These are phyloP conservation scores for Ogataea methanolica DNA, from an alignment of 805 yeast genomes.

Conservation along the genomic window DNA sequence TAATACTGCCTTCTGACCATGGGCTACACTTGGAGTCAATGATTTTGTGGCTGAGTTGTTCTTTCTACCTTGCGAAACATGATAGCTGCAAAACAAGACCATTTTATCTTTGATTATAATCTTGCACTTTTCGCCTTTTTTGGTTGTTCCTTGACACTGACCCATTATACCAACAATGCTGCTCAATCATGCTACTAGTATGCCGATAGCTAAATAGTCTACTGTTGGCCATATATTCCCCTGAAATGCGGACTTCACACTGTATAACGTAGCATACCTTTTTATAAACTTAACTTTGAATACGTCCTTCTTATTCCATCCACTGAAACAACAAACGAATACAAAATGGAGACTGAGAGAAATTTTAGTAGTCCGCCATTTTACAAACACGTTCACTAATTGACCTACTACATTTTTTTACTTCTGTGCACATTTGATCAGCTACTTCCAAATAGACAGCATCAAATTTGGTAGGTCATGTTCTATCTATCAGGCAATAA, in stretches of 20 bases:
- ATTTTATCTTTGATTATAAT: constrained; percentile 16
- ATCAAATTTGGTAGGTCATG: neutral
- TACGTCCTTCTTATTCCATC: too few species aligned
- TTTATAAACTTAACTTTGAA: too few species aligned
- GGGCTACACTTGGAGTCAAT: too few species aligned
- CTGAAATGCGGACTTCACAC: too few species aligned
- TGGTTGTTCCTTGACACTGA: constrained; percentile 40
- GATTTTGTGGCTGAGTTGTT: neutral
- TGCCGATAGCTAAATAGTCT: neutral
- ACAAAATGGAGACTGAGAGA: too few species aligned
- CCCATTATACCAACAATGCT: constrained; percentile 11
- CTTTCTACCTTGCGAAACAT: constrained; percentile 14
- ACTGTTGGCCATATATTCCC: neutral
- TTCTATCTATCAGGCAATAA: too few species aligned
- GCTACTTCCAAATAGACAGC: neutral
- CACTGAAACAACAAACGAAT: too few species aligned
- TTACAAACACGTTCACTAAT: neutral
- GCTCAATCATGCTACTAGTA: too few species aligned
- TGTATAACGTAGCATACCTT: too few species aligned
- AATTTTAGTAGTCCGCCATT: neutral
- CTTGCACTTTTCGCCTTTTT: constrained; percentile 37
- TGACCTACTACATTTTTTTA: neutral
- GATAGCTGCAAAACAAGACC: constrained; percentile 34
- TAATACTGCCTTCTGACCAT: too few species aligned
- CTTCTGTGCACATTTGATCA: neutral